Conservation (phyloP, 192 early-diverging fungal species). For the Coemansia asiatica region DNA sequence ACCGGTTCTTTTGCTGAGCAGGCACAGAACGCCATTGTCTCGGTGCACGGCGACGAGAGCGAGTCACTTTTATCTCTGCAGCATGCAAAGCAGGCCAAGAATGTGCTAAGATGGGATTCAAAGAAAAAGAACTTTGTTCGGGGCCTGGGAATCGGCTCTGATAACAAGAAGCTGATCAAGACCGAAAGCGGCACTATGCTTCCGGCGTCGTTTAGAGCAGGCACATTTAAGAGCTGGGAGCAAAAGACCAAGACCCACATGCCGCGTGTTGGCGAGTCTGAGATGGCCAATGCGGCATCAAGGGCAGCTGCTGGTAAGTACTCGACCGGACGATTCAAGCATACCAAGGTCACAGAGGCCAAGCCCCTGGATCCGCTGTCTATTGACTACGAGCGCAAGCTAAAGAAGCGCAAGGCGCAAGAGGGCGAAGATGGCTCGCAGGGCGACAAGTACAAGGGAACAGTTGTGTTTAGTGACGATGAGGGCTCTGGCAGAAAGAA, state of each 20-base stretch:
- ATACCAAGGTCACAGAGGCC: conserved; percentile 72
- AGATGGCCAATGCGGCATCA: conserved; percentile 56
- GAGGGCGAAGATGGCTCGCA: conserved; percentile 33
- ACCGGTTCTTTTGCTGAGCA: conserved; percentile 79
- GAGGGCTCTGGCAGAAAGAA: conserved; percentile 16
- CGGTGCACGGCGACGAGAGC: conserved; percentile 82
- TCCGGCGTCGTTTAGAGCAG: conserved; percentile 83
- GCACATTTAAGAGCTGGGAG: conserved; percentile 88
- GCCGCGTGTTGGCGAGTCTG: conserved; percentile 84
- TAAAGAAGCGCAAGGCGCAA: conserved; percentile 59
- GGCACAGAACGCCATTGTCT: conserved; percentile 72
- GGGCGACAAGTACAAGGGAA: conserved; percentile 45
- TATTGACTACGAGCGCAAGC: conserved; percentile 65
- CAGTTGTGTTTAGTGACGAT: conserved; percentile 43
- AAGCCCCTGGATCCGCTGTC: conserved; percentile 70
- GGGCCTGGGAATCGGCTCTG: conserved; percentile 79
- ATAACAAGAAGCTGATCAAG: conserved; percentile 94
- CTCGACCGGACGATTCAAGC: conserved; percentile 66
- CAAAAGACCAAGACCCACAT: conserved; percentile 79
- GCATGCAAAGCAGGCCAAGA: conserved; percentile 51
- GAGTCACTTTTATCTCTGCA: conserved; percentile 62
- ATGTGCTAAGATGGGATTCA: conserved; percentile 82
- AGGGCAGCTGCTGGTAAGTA: conserved; percentile 50
- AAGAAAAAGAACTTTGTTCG: conserved; percentile 90
- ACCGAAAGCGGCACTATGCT: conserved; percentile 90